Evolutionary conservation across 495 filamentous ascomycete genomes (phyloP).

Genomic region (Aspergillus coremiiformis): DNA sequence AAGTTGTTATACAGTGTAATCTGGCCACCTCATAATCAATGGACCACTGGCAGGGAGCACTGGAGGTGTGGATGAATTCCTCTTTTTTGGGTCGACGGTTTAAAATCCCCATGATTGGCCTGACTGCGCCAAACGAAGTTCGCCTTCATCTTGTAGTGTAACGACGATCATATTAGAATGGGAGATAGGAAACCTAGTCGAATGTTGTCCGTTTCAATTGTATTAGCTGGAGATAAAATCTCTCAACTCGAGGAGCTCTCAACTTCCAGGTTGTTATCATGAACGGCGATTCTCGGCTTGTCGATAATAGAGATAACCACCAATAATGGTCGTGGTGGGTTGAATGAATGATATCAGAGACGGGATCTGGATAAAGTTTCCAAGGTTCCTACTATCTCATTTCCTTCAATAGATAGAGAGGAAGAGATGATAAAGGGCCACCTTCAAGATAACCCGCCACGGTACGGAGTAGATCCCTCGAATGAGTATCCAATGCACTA

Average conservation of each 20-base stretch:
- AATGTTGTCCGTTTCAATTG: not conserved
- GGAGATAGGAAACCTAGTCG: not conserved
- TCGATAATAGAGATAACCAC: not conserved
- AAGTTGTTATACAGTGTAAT: no score
- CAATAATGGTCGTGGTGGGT: not conserved
- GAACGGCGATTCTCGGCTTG: not conserved
- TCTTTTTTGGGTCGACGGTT: not conserved
- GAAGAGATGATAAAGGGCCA: not conserved
- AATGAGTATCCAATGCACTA: no score
- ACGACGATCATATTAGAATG: not conserved
- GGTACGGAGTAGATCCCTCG: no score
- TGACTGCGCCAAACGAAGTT: not conserved
- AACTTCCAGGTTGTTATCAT: no score
- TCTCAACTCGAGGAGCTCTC: no score
- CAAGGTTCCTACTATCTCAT: not conserved
- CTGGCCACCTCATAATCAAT: not conserved
- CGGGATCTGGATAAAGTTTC: not conserved
- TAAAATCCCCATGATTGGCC: not conserved
- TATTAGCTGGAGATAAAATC: not conserved
- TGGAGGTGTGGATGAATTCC: not conserved
- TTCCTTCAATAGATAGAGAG: not conserved
- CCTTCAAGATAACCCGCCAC: no score
- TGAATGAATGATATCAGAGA: not conserved
- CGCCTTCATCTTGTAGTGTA: not conserved
- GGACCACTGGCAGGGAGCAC: not conserved